Conservation (phyloP, 768 basidiomycete species). For the Psilocybe cyanescens region DNA sequence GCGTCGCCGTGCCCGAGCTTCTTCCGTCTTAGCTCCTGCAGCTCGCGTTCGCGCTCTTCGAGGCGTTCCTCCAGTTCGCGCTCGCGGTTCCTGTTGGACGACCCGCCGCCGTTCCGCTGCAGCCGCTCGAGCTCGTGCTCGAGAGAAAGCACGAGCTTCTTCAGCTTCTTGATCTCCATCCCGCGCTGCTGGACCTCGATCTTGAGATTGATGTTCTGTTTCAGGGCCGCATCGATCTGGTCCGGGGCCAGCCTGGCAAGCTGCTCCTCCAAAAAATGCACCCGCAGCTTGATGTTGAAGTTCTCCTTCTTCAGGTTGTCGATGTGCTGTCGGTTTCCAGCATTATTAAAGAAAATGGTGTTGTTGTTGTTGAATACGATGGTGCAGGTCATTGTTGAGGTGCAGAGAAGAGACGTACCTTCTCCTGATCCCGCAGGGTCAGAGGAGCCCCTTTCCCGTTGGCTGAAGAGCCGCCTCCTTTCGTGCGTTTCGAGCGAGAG, state of each 20-base stretch:
- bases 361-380: background rate
- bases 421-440: constrained; percentile 95
- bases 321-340: constrained; percentile 66
- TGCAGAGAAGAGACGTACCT: constrained; percentile 52
- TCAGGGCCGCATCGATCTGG: constrained; percentile 88
- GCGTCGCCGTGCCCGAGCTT: constrained; percentile 54
- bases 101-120: constrained; percentile 52
- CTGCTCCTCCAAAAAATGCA: constrained; percentile 94
- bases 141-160: constrained; percentile 84
- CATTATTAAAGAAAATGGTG: background rate
- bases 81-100: constrained; percentile 47
- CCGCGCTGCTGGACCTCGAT: constrained; percentile 89
- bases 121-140: constrained; percentile 78
- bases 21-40: constrained; percentile 66
- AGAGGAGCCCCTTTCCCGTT: constrained; percentile 54
- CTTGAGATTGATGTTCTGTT: constrained; percentile 93
- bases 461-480: constrained; percentile 38
- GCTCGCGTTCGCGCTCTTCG: constrained; percentile 72
- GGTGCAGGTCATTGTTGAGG: constrained; percentile 5
- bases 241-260: constrained; percentile 89
- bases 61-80: constrained; percentile 79
- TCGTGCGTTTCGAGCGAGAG: constrained; percentile 36
- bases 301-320: constrained; percentile 97
- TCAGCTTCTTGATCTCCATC: constrained; percentile 90
- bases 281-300: constrained; percentile 94